These are phyloP conservation scores for Scheffersomyces lignicola DNA, from an alignment of 1,139 yeast genomes.

Conservation along the genomic window DNA sequence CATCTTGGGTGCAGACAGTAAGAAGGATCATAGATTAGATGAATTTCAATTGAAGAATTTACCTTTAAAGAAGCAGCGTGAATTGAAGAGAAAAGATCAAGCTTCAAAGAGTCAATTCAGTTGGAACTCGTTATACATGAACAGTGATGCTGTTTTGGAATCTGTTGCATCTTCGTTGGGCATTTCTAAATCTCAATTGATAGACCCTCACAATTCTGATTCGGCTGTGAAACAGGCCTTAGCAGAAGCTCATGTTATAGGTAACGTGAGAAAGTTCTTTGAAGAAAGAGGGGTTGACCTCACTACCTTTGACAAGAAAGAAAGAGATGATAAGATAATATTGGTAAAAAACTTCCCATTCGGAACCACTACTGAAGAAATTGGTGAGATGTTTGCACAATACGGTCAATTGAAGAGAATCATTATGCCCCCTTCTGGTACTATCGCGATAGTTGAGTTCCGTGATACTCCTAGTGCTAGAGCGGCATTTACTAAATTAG, in stretches of 20 bases:
- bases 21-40: slow-evolving; percentile 76
- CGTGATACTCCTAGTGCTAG: slow-evolving; percentile 83
- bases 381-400: slow-evolving; percentile 76
- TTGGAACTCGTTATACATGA: slow-evolving; percentile 94
- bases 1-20: slow-evolving; percentile 81
- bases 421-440: slow-evolving; percentile 95
- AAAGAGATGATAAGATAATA: slow-evolving; percentile 78
- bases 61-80: slow-evolving; percentile 89
- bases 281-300: slow-evolving; percentile 85
- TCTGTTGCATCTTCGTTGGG: slow-evolving; percentile 88
- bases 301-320: slow-evolving; percentile 65
- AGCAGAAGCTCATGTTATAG: slow-evolving; percentile 95
- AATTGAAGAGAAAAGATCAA: slow-evolving; percentile 76
- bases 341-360: slow-evolving; percentile 88
- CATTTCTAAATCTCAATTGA: slow-evolving; percentile 73
- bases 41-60: slow-evolving; percentile 88
- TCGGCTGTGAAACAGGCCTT: slow-evolving; percentile 97
- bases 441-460: slow-evolving; percentile 93
- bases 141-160: slow-evolving; percentile 87
- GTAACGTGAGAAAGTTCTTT: slow-evolving; percentile 85
- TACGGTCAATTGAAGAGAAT: slow-evolving; percentile 80
- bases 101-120: slow-evolving; percentile 86
- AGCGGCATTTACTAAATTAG: slow-evolving; percentile 82
- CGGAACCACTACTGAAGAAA: slow-evolving; percentile 78
- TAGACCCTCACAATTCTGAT: slow-evolving; percentile 82